These are phyloP conservation scores for Ophiobolus disseminans DNA, from an alignment of 2,329 filamentous ascomycete genomes.

Conservation along the genomic window DNA sequence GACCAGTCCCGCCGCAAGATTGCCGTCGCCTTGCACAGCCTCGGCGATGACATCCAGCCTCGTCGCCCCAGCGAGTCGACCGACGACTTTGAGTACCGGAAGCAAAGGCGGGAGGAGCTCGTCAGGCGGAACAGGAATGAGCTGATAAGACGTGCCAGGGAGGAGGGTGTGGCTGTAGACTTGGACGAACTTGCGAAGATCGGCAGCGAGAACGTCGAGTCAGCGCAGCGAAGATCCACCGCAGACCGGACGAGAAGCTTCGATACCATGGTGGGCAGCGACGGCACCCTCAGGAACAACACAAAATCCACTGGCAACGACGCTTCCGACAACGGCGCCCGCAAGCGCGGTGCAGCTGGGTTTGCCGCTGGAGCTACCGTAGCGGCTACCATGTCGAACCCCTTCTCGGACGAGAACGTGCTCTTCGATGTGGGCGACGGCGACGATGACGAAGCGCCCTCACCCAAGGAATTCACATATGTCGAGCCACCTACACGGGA, in stretches of 20 bases:
- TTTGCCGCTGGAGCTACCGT: conserved; percentile 50
- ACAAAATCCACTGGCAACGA: conserved; percentile 35
- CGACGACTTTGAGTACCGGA: conserved; percentile 42
- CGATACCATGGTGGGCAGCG: conserved; percentile 50
- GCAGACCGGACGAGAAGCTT: conserved; percentile 43
- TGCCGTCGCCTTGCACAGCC: conserved; percentile 63
- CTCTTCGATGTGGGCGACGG: conserved; percentile 52
- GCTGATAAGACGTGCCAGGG: conserved; percentile 43
- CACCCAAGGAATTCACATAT: conserved; percentile 36
- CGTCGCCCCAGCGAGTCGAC: conserved; percentile 42
- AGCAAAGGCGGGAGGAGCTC: conserved; percentile 40
- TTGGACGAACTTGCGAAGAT: conserved; percentile 49
- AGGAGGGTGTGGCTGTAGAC: conserved; percentile 52
- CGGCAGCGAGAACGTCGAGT: conserved; percentile 36
- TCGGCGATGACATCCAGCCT: conserved; percentile 66
- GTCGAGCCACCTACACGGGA: conserved; percentile 34
- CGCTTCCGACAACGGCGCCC: conserved; percentile 20
- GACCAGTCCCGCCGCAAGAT: conserved; percentile 67
- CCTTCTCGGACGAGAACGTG: conserved; percentile 54
- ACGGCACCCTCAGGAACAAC: conserved; percentile 47
- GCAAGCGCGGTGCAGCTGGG: conserved; percentile 43
- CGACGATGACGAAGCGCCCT: conserved; percentile 36
- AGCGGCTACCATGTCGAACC: conserved; percentile 48
- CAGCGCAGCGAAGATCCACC: conserved; percentile 25
- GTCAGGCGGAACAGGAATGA: conserved; percentile 45